These are phyloP conservation scores for Venturia carpophila DNA, from an alignment of 2,329 filamentous ascomycete species.

Conservation along the genomic window DNA sequence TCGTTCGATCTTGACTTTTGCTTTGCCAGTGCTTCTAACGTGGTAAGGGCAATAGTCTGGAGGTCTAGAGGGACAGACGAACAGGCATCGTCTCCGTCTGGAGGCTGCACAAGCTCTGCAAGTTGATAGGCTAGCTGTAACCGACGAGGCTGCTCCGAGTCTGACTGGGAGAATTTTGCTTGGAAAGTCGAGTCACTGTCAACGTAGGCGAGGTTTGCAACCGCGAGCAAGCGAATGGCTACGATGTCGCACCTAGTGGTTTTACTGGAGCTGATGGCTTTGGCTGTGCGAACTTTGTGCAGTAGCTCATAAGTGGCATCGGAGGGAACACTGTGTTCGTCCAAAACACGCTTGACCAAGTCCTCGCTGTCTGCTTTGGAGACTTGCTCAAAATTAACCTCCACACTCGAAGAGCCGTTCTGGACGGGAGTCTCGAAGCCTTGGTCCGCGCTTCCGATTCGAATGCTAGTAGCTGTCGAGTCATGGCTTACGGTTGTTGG, in stretches of 20 bases:
- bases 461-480: neutral
- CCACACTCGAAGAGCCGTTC: neutral
- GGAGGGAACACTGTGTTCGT: constrained; percentile 55
- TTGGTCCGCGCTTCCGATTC: neutral
- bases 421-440: neutral
- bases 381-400: constrained; percentile 33
- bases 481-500: neutral
- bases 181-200: constrained; percentile 75
- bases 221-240: constrained; percentile 72
- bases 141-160: constrained; percentile 79
- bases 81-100: constrained; percentile 28
- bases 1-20: constrained; percentile 71
- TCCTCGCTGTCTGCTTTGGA: constrained; percentile 35
- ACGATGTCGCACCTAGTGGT: constrained; percentile 67
- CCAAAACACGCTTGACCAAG: constrained; percentile 35
- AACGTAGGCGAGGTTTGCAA: constrained; percentile 87
- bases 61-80: constrained; percentile 62
- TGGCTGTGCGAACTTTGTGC: constrained; percentile 73
- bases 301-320: constrained; percentile 76
- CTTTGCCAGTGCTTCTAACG: constrained; percentile 78
- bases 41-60: constrained; percentile 72
- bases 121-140: constrained; percentile 89
- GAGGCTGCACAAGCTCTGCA: constrained; percentile 81
- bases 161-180: constrained; percentile 76
- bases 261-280: constrained; percentile 61